phyloP scores from a whole-genome alignment of 805 yeast species.

The Saccharomycopsis schoenii region DNA sequence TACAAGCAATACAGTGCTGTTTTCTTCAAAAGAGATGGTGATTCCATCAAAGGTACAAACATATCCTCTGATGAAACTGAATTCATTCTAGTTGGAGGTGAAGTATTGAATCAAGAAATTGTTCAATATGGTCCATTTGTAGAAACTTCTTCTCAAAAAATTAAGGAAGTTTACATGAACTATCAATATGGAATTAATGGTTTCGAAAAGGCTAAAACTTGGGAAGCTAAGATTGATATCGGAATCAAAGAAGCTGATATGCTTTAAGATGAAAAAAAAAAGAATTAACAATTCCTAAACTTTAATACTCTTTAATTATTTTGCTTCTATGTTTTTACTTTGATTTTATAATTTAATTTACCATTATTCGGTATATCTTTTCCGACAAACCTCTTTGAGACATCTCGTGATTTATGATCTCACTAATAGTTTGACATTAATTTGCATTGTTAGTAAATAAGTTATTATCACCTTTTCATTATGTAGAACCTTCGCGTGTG shows the following conservation, averaged over 20 bases:
- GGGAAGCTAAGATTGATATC: constrained; percentile 11
- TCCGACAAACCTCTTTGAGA: no score
- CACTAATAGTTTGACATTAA: no score
- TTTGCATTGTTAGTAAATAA: no score
- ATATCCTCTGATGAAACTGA: constrained; percentile 37
- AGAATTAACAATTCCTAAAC: background rate
- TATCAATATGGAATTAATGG: constrained; percentile 64
- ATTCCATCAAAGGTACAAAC: constrained; percentile 41
- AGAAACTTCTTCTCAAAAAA: constrained; percentile 55
- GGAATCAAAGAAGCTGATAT: constrained; percentile 12
- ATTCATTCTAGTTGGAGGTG: constrained; percentile 69
- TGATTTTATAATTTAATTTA: no score
- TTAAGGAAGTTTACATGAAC: constrained; percentile 60
- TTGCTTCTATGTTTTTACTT: no score
- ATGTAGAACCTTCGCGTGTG: background rate
- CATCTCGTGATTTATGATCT: no score
- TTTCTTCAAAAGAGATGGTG: constrained; percentile 67
- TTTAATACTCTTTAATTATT: background rate
- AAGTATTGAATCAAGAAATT: constrained; percentile 60
- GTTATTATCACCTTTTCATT: no score
- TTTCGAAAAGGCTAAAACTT: constrained; percentile 46
- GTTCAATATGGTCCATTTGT: constrained; percentile 93
- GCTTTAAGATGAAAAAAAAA: background rate
- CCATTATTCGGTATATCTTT: no score
- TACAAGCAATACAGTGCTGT: constrained; percentile 40